These are phyloP conservation scores for Solanum chaucha DNA, from an alignment of 257 asterid species.

Conservation along the genomic window DNA sequence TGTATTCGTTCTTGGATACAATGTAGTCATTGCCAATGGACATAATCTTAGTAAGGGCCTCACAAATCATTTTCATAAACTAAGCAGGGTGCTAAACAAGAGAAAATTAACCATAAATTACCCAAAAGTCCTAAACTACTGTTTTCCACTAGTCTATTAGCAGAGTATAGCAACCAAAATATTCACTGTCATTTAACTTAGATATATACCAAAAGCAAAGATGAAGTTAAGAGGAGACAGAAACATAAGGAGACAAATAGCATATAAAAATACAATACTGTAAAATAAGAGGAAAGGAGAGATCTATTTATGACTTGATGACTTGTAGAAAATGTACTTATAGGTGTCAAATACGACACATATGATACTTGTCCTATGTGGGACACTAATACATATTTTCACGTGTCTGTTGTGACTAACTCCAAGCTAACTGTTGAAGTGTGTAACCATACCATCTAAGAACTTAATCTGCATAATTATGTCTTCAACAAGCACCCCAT, in stretches of 20 bases:
- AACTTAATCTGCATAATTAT: background rate
- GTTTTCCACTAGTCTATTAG: background rate
- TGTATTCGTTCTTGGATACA: background rate
- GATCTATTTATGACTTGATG: background rate
- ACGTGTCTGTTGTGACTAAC: background rate
- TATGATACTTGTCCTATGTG: background rate
- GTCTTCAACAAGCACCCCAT: background rate
- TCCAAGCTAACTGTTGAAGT: background rate
- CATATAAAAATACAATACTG: background rate
- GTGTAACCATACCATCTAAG: background rate
- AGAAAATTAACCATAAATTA: background rate
- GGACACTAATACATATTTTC: background rate
- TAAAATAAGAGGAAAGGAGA: background rate
- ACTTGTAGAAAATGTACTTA: background rate
- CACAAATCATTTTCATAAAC: background rate
- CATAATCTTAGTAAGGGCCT: background rate
- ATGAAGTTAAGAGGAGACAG: background rate
- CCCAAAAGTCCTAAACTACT: background rate
- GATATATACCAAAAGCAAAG: background rate
- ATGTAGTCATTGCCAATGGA: background rate
- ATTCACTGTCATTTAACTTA: background rate
- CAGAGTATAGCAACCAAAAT: background rate
- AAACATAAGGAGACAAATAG: background rate
- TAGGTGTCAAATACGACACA: background rate
- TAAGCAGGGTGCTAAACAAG: background rate